A percentile compares a stretch with the other conserved stretches of the same genome.
phyloP scores from a whole-genome alignment of 257 asterid genomes.

The Salvia splendens region DNA sequence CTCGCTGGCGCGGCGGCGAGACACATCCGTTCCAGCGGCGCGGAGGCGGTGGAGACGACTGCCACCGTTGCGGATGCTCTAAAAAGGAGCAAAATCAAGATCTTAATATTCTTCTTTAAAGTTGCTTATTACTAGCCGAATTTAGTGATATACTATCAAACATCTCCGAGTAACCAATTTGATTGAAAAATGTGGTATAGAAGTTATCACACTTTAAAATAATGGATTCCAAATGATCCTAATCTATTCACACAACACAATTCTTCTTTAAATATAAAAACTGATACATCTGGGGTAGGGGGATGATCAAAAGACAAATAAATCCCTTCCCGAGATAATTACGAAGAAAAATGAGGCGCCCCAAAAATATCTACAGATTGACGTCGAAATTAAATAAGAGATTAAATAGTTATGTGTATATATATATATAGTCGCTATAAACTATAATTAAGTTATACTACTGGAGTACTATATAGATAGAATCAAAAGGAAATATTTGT shows the following conservation, averaged over 20 bases:
- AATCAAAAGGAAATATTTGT: slow-evolving; percentile 34
- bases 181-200: no score
- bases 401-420: not conserved
- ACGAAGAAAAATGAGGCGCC: not conserved
- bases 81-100: no score
- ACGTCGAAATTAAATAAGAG: slow-evolving; percentile 13
- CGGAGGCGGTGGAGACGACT: no score
- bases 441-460: not conserved
- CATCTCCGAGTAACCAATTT: no score
- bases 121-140: no score
- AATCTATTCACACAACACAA: not conserved
- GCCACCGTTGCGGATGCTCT: no score
- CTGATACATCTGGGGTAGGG: no score
- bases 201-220: not conserved
- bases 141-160: no score
- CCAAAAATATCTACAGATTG: slow-evolving; percentile 31
- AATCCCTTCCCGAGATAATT: not conserved
- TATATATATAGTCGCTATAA: not conserved
- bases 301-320: not conserved
- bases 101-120: no score
- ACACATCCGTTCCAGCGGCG: no score
- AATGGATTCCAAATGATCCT: not conserved
- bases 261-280: not conserved
- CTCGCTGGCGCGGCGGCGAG: no score
- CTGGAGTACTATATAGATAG: slow-evolving; percentile 15